Evolutionary conservation across 371 early-diverging fungal genomes (phyloP).

Genomic region (Polyrhizophydium stewartii): DNA sequence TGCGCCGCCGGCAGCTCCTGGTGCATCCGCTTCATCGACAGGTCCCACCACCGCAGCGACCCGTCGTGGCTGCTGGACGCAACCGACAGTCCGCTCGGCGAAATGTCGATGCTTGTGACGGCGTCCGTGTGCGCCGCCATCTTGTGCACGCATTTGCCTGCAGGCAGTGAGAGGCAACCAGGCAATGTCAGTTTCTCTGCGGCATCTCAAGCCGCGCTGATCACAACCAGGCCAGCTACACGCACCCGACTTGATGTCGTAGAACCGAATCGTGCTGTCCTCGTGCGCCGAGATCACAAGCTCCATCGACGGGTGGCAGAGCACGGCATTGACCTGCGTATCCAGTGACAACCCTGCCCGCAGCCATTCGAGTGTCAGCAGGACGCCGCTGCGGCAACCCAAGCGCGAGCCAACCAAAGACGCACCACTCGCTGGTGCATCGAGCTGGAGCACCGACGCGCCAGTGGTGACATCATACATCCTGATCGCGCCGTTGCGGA

Average conservation of each 20-base stretch:
- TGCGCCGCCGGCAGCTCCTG: slow-evolving; percentile 77
- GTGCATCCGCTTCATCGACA: slow-evolving; percentile 56
- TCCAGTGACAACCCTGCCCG: background rate
- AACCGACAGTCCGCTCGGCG: slow-evolving; percentile 60
- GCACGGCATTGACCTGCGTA: slow-evolving; percentile 72
- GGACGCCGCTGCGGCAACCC: too few species aligned
- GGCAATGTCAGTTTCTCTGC: background rate
- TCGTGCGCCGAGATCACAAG: slow-evolving; percentile 74
- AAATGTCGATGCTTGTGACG: slow-evolving; percentile 66
- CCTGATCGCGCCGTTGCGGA: slow-evolving; percentile 59
- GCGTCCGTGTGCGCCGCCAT: slow-evolving; percentile 69
- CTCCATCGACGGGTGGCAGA: slow-evolving; percentile 72
- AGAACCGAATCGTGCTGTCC: slow-evolving; percentile 72
- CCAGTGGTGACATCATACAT: slow-evolving; percentile 79
- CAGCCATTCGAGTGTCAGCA: too few species aligned
- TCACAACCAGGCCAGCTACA: background rate
- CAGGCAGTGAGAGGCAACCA: background rate
- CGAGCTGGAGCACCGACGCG: slow-evolving; percentile 1
- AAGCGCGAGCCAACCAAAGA: too few species aligned
- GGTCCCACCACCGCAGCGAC: slow-evolving; percentile 78
- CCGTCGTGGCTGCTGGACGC: slow-evolving; percentile 83
- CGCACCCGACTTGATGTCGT: slow-evolving; percentile 67
- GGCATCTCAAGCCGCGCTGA: background rate
- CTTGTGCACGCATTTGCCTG: slow-evolving; percentile 58
- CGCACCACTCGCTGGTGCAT: background rate